Evolutionary conservation across 306 rosid species (phyloP).

Genomic region (Gleditsia sinensis): DNA sequence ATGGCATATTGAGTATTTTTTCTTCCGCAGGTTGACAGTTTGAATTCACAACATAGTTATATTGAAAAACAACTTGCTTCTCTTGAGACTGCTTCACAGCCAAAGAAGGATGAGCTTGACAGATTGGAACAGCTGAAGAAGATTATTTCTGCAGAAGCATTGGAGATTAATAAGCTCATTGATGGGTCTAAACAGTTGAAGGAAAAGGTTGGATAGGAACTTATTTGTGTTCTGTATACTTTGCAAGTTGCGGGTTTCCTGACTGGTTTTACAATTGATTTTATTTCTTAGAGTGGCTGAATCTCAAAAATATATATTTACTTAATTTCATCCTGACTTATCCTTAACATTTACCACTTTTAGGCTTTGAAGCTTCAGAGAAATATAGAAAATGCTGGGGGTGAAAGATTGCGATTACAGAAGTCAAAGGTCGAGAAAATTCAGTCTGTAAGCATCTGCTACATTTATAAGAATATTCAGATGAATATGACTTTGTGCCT

Average conservation of each 20-base stretch:
- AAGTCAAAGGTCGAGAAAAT: conserved; percentile 79
- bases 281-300: conserved; percentile 7
- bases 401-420: conserved; percentile 78
- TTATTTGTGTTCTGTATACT: conserved; percentile 13
- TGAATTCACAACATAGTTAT: conserved; percentile 70
- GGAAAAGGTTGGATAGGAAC: conserved; percentile 64
- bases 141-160: conserved; percentile 68
- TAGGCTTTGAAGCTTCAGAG: conserved; percentile 83
- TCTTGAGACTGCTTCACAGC: conserved; percentile 79
- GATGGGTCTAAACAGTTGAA: conserved; percentile 81
- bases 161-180: conserved; percentile 60
- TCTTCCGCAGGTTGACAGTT: conserved; percentile 72
- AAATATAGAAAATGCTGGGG: conserved; percentile 89
- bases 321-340: conserved; percentile 28
- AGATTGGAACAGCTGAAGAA: conserved; percentile 67
- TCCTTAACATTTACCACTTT: conserved; percentile 16
- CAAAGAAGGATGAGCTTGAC: conserved; percentile 70
- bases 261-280: conserved; percentile 28
- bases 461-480: conserved; percentile 26
- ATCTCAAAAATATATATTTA: conserved; percentile 5
- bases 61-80: conserved; percentile 83
- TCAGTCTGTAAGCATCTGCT: conserved; percentile 75
- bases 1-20: conserved; percentile 1
- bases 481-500: conserved; percentile 21
- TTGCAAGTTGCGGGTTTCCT: conserved; percentile 24